Percentiles rank a stretch among this genome's conserved stretches.
These are phyloP conservation scores for Pseudozyma hubeiensis DNA, from an alignment of 1,284 basidiomycete species.

Conservation along the genomic window DNA sequence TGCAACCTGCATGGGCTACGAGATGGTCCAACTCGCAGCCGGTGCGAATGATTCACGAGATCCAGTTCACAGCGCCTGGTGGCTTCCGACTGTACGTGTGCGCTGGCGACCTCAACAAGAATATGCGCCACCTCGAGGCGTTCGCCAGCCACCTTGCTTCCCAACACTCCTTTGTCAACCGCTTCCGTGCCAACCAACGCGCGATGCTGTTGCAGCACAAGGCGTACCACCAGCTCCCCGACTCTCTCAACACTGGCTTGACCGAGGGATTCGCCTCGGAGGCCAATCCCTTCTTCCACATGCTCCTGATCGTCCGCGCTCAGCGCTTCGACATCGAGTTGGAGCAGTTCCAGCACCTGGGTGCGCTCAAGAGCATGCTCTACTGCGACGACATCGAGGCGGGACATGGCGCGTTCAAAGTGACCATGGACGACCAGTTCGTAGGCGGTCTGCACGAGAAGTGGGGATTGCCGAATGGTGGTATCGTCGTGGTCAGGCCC, in stretches of 20 bases:
- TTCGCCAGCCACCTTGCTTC: slow-evolving; percentile 50
- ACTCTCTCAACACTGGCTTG: slow-evolving; percentile 60
- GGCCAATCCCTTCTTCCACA: slow-evolving; percentile 67
- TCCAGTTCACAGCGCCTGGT: slow-evolving; percentile 74
- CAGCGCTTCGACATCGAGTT: slow-evolving; percentile 65
- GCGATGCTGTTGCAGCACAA: slow-evolving; percentile 40
- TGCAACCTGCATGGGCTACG: slow-evolving; percentile 72
- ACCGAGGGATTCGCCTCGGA: slow-evolving; percentile 53
- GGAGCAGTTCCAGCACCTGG: slow-evolving; percentile 57
- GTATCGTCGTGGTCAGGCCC: slow-evolving; percentile 77
- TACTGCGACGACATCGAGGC: slow-evolving; percentile 72
- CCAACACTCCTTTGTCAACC: slow-evolving; percentile 57
- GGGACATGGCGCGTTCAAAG: slow-evolving; percentile 69
- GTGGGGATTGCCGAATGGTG: slow-evolving; percentile 74
- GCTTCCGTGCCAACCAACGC: slow-evolving; percentile 47
- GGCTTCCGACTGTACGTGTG: slow-evolving; percentile 82
- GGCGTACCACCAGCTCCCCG: slow-evolving; percentile 47
- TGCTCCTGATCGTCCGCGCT: slow-evolving; percentile 62
- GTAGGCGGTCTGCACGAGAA: slow-evolving; percentile 71
- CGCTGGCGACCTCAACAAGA: slow-evolving; percentile 72
- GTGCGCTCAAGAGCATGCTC: slow-evolving; percentile 70
- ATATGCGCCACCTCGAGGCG: slow-evolving; percentile 37
- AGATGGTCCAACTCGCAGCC: slow-evolving; percentile 77
- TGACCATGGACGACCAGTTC: slow-evolving; percentile 49
- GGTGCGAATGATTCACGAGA: slow-evolving; percentile 77